Conservation (phyloP, 495 filamentous ascomycete species). For the Aspergillus ellipticus region DNA sequence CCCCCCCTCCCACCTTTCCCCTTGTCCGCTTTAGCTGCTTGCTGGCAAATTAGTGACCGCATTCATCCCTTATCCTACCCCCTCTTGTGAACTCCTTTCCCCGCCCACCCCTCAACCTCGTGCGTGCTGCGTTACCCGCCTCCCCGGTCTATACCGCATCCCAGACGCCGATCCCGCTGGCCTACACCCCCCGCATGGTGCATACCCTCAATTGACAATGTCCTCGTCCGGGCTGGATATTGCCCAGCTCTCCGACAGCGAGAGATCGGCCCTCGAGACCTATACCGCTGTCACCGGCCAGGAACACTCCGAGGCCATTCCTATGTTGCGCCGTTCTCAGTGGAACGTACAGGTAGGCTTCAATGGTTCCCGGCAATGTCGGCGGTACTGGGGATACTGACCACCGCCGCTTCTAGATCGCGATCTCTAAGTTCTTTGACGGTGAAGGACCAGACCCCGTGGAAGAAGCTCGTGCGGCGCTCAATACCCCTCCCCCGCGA, state of each 20-base stretch:
- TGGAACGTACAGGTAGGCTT: constrained; percentile 85
- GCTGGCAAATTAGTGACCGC: background rate
- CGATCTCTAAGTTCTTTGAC: constrained; percentile 95
- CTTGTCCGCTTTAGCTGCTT: background rate
- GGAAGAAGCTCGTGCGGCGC: constrained; percentile 67
- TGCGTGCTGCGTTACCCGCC: too few relatives aligned
- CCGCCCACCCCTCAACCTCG: too few relatives aligned
- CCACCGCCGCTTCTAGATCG: constrained; percentile 56
- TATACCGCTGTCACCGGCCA: constrained; percentile 87
- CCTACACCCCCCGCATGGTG: constrained; percentile 16
- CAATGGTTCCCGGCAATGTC: background rate
- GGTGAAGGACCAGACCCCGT: constrained; percentile 82
- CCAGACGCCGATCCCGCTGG: background rate
- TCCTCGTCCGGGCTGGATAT: constrained; percentile 55
- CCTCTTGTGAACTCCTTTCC: too few relatives aligned
- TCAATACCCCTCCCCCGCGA: constrained; percentile 52
- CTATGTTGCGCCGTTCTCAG: constrained; percentile 76
- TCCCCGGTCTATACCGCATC: background rate
- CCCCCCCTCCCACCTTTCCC: background rate
- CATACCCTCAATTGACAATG: constrained; percentile 27
- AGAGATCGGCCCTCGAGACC: constrained; percentile 79
- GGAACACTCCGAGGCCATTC: constrained; percentile 70
- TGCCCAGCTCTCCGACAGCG: constrained; percentile 63
- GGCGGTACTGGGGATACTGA: background rate
- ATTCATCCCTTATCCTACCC: background rate